Conservation (phyloP, 305 asterid genomes). For the Petunia hybrid region DNA sequence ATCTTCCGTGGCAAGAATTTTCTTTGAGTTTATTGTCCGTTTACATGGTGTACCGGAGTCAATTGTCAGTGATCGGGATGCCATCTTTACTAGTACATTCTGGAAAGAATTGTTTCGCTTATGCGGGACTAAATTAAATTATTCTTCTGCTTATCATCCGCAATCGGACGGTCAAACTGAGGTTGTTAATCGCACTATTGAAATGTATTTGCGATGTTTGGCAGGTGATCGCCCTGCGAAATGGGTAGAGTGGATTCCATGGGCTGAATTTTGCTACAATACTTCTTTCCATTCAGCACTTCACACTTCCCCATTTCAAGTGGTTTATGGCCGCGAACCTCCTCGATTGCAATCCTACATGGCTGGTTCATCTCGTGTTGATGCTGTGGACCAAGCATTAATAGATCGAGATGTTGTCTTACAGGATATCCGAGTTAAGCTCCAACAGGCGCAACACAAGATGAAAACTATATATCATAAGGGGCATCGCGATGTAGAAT, state of each 20-base stretch:
- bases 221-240: neutral
- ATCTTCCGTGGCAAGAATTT: neutral
- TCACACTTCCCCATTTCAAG: no score
- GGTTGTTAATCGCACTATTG: constrained; percentile 32
- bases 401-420: no score
- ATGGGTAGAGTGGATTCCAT: constrained; percentile 29
- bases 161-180: constrained; percentile 32
- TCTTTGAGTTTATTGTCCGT: neutral
- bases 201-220: constrained; percentile 29
- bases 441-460: no score
- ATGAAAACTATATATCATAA: no score
- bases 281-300: no score
- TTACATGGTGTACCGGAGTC: constrained; percentile 30
- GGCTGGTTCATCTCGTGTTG: no score
- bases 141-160: constrained; percentile 30
- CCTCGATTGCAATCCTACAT: no score
- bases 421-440: no score
- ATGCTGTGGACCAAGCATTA: no score
- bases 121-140: constrained; percentile 26
- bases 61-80: constrained; percentile 35
- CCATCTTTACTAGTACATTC: constrained; percentile 32
- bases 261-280: no score
- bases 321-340: no score
- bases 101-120: constrained; percentile 29
- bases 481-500: no score